Base-by-base conservation (phyloP, 2,329 filamentous ascomycete genomes). In the Stachybotrys chartarum region DNA sequence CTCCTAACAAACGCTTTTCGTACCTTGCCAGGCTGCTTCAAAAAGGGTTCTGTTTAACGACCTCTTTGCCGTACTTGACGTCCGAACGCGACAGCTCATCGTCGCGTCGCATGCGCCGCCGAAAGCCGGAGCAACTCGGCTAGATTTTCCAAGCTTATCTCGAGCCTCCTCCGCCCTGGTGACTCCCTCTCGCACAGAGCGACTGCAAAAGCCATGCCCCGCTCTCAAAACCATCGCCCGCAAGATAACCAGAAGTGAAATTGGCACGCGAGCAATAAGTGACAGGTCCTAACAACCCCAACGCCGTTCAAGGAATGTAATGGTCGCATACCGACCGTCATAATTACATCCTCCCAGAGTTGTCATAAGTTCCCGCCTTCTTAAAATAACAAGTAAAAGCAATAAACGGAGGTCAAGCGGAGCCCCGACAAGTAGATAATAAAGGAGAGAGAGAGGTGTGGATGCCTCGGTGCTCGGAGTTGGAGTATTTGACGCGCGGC, bases 221-320 rank as follows among this genome's bases (percentile, higher is more conserved):
- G 35, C 35, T 42, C 14, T 14, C 35, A 14, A 10, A 42, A 14
- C 14, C 8, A 2, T 42, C 35, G 35, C 35, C 8, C 14, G 35
- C 35, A 42, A 42, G 14, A 10, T 42, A 42, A 42, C 35, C 35
- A 42, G 35, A 42, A 42, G 35, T 10, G 14, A 42, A 42, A 42
- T 42, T 10, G 35, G 14, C 35, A 42, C 10, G 35, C 35, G 35
- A 42, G 35, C 35, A 42, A 42, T 62, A 61, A 53, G 59, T 57
- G 60, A 56, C 62, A 57, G 61, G 60, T 59, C 57, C 50, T 24
- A 52, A 17, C 18, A 18, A 50, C 59, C 60, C 61, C 59, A 71
- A 72, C 69, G 69, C 69, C 69, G 44, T 54, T 60, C 59, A 72
- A 65, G 68, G 70, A 72, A 66, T 66, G 69, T 70, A 71, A 70